These are phyloP conservation scores for Cladophialophora exuberans DNA, from an alignment of 2,329 filamentous ascomycete species.

Conservation along the genomic window DNA sequence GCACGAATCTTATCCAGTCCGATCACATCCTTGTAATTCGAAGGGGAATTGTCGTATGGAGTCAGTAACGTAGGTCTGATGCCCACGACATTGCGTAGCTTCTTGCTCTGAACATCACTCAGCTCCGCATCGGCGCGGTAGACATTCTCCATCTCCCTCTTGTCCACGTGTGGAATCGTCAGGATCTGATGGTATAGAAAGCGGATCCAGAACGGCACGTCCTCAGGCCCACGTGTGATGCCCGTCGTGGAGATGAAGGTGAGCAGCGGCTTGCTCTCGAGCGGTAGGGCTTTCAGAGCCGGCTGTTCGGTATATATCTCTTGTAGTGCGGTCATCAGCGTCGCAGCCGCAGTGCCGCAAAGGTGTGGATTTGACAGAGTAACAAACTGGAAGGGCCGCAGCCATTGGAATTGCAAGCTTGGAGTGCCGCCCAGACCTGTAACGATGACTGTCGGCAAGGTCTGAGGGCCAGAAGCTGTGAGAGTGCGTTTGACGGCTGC, in stretches of 20 bases:
- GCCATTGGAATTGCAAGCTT: conserved; percentile 32
- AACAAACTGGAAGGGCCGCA: conserved; percentile 33
- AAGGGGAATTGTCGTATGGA: conserved; percentile 27
- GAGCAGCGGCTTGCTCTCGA: conserved; percentile 32
- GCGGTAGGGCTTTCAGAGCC: background rate
- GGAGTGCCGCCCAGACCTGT: conserved; percentile 49
- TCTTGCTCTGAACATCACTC: conserved; percentile 35
- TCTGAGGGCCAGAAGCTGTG: conserved; percentile 32
- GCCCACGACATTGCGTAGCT: conserved; percentile 34
- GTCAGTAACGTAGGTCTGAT: conserved; percentile 41
- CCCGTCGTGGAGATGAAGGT: conserved; percentile 41
- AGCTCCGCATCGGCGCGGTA: conserved; percentile 34
- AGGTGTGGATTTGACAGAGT: conserved; percentile 41
- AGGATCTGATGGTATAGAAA: conserved; percentile 40
- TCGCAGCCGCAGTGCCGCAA: conserved; percentile 39
- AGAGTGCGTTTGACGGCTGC: conserved; percentile 46
- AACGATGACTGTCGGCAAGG: conserved; percentile 47
- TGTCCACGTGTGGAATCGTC: conserved; percentile 41
- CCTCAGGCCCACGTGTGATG: conserved; percentile 32
- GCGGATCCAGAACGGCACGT: conserved; percentile 38
- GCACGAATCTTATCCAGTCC: conserved; percentile 36
- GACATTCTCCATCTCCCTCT: conserved; percentile 43
- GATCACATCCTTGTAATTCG: conserved; percentile 25
- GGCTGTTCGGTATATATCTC: conserved; percentile 31
- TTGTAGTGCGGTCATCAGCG: conserved; percentile 34